These are phyloP conservation scores for Wallacemonas sp. DNA, from an alignment of 208 protist genomes.

Conservation along the genomic window DNA sequence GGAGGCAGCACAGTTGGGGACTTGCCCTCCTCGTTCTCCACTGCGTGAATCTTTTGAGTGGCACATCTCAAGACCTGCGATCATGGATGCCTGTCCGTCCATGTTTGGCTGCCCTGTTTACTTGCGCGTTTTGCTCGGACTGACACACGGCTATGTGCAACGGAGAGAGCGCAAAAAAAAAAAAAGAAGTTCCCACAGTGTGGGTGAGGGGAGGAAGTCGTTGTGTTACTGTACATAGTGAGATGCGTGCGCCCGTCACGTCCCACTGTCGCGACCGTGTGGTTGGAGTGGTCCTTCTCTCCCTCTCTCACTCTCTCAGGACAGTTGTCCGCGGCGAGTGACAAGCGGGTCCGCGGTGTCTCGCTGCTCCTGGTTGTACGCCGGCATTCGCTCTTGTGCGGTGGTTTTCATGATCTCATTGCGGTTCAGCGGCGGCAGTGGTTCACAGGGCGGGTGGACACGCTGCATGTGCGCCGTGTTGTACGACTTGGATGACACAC, in stretches of 20 bases:
- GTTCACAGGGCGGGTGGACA: conserved; percentile 53
- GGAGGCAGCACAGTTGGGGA: too few species aligned
- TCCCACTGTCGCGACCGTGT: too few species aligned
- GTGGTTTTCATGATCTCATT: conserved; percentile 60
- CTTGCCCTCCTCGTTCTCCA: too few species aligned
- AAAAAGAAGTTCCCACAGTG: too few species aligned
- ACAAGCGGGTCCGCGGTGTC: conserved; percentile 48
- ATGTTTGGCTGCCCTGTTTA: too few species aligned
- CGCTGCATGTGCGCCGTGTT: conserved; percentile 83
- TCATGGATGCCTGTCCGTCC: too few species aligned
- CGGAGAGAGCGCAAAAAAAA: not conserved
- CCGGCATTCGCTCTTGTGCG: conserved; percentile 33
- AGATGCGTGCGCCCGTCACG: too few species aligned
- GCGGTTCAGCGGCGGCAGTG: conserved; percentile 68
- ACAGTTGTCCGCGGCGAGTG: conserved; percentile 47
- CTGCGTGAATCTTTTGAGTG: too few species aligned
- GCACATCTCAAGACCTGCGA: too few species aligned
- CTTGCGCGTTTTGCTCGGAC: too few species aligned
- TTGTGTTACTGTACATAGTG: not conserved
- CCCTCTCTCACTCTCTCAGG: not conserved
- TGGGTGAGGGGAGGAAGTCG: not conserved
- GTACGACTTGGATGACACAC: conserved; percentile 58
- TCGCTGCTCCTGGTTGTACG: conserved; percentile 22
- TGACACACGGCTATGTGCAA: too few species aligned
- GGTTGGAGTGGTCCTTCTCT: not conserved